Evolutionary conservation across 306 rosid genomes (phyloP).

Genomic region (Oxytropis ochrocephala): DNA sequence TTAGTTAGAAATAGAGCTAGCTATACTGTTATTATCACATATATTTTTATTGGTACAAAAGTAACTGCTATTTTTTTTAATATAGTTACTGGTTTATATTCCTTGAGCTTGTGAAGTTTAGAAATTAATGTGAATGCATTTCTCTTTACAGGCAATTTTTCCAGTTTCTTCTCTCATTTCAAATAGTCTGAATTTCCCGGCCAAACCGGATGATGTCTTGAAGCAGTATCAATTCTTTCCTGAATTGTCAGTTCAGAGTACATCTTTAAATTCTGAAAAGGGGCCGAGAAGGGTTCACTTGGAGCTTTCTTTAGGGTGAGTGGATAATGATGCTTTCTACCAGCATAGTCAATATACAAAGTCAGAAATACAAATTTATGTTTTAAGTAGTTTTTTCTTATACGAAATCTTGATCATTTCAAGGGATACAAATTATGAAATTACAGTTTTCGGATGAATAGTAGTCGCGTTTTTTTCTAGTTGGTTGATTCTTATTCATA

Average conservation of each 20-base stretch:
- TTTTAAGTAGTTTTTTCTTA: slow-evolving; percentile 1
- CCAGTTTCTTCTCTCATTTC: slow-evolving; percentile 80
- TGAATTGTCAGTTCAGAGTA: slow-evolving; percentile 35
- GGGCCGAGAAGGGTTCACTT: slow-evolving; percentile 63
- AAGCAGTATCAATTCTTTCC: slow-evolving; percentile 60
- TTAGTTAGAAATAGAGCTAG: not conserved
- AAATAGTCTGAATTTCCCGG: slow-evolving; percentile 77
- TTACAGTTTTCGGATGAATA: not conserved
- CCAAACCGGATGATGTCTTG: slow-evolving; percentile 38
- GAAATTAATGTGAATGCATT: slow-evolving; percentile 12
- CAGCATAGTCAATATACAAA: not conserved
- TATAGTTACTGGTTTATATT: not conserved
- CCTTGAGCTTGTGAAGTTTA: not conserved
- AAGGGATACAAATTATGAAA: not conserved
- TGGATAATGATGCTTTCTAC: slow-evolving; percentile 9
- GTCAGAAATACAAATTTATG: slow-evolving; percentile 6
- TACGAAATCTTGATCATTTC: not conserved
- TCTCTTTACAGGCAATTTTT: slow-evolving; percentile 63
- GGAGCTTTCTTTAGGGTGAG: slow-evolving; percentile 92
- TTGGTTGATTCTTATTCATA: too few species aligned
- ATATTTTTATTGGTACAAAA: not conserved
- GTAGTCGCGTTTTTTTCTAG: too few species aligned
- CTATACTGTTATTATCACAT: not conserved
- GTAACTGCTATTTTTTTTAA: not conserved
- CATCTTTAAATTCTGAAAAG: slow-evolving; percentile 30